A percentile compares a stretch with the other conserved stretches of the same genome.
These are phyloP conservation scores for Holtermanniella nyarrowii DNA, from an alignment of 768 basidiomycete species.

Conservation along the genomic window DNA sequence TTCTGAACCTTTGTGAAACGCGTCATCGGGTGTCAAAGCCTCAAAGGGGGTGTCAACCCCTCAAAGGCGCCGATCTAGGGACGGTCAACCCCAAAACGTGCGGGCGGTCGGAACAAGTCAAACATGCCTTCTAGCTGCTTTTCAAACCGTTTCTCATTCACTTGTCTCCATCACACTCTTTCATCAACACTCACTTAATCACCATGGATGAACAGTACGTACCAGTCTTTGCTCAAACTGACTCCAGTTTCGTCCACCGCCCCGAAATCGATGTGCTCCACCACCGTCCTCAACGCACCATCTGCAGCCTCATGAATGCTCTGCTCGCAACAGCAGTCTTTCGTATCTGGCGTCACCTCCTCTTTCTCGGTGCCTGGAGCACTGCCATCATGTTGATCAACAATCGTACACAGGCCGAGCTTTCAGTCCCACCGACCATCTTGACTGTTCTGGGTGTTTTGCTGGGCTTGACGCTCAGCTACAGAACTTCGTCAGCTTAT, in stretches of 20 bases:
- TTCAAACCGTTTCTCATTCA: too few species aligned
- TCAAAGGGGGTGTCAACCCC: too few species aligned
- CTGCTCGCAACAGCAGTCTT: constrained; percentile 24
- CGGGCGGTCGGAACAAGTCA: too few species aligned
- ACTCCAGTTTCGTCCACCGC: background rate
- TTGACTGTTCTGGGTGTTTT: constrained; percentile 33
- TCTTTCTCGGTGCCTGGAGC: constrained; percentile 29
- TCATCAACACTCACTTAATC: too few species aligned
- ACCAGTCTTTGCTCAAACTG: too few species aligned
- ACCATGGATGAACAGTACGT: too few species aligned
- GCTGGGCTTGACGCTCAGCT: constrained; percentile 33
- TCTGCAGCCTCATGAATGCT: constrained; percentile 13
- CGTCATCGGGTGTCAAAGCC: too few species aligned
- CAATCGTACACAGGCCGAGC: constrained; percentile 17
- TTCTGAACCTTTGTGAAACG: too few species aligned
- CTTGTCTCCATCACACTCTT: too few species aligned
- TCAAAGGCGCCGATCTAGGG: too few species aligned
- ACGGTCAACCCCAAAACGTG: too few species aligned
- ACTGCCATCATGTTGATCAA: constrained; percentile 22
- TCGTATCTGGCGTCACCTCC: constrained; percentile 25
- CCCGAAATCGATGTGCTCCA: background rate
- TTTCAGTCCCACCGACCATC: constrained; percentile 27
- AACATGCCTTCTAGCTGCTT: too few species aligned
- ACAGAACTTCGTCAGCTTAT: constrained; percentile 34
- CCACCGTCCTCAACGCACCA: constrained; percentile 17